phyloP scores from a whole-genome alignment of 2,329 filamentous ascomycete species.

The Cordyceps cateniannulata region DNA sequence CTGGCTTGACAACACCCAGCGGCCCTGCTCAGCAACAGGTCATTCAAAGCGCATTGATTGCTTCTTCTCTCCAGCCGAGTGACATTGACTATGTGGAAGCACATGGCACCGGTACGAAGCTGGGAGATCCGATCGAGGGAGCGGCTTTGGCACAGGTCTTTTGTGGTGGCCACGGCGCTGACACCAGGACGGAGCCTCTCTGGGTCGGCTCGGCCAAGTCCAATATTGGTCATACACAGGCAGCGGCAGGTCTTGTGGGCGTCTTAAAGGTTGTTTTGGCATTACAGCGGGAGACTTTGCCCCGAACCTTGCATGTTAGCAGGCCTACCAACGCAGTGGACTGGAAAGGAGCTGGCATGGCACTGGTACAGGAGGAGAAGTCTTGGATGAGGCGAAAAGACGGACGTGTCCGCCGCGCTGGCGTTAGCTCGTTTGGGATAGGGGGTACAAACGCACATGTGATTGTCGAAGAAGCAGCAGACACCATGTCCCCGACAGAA shows the following conservation, averaged over 20 bases:
- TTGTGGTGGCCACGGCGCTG: background rate
- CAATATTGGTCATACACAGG: background rate
- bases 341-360: background rate
- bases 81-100: background rate
- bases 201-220: background rate
- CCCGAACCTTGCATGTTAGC: background rate
- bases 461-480: background rate
- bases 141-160: background rate
- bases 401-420: background rate
- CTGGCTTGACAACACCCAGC: background rate
- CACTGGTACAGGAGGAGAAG: background rate
- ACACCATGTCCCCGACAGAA: too few species aligned
- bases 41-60: background rate
- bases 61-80: background rate
- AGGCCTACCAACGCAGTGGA: background rate
- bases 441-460: background rate
- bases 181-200: background rate
- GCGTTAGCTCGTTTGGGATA: background rate
- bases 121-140: background rate
- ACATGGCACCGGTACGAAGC: background rate
- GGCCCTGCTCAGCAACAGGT: background rate
- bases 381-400: background rate
- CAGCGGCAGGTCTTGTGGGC: background rate
- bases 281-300: background rate
- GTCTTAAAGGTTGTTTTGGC: background rate